Percentiles rank a stretch among this genome's conserved stretches.
Conservation (phyloP, 495 filamentous ascomycete genomes). For the Talaromyces ruber region DNA sequence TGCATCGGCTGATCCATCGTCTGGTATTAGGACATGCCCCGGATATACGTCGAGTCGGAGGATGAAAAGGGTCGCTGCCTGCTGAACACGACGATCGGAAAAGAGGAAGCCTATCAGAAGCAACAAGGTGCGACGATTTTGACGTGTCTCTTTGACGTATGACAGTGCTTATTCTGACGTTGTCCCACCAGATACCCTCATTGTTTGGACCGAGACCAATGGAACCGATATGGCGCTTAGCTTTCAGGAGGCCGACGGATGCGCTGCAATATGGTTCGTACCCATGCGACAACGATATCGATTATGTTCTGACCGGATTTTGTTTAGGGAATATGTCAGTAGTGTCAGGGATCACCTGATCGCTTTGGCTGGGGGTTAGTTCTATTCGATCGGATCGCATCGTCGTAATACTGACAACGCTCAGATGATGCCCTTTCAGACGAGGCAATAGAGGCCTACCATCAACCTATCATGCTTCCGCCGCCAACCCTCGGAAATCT, state of each 20-base stretch:
- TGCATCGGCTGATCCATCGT: conserved; percentile 1
- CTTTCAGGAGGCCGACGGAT: conserved; percentile 96
- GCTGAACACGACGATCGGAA: conserved; percentile 79
- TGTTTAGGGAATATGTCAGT: conserved; percentile 82
- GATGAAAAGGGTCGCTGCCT: conserved; percentile 76
- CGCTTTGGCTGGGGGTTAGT: conserved; percentile 43
- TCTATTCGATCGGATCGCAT: background rate
- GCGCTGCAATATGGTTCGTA: conserved; percentile 77
- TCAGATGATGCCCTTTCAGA: conserved; percentile 87
- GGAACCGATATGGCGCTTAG: conserved; percentile 95
- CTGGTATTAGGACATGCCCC: conserved; percentile 63
- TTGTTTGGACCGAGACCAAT: conserved; percentile 90
- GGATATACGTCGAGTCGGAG: conserved; percentile 88
- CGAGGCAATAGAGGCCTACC: conserved; percentile 61
- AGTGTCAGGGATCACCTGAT: conserved; percentile 65
- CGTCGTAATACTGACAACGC: background rate
- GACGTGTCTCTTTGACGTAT: conserved; percentile 6
- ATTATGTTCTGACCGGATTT: conserved; percentile 9
- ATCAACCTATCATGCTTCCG: conserved; percentile 65
- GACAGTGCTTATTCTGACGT: conserved; percentile 16
- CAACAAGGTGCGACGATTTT: conserved; percentile 67
- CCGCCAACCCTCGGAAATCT: conserved; percentile 71
- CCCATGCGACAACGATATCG: conserved; percentile 2
- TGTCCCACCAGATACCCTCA: conserved; percentile 69
- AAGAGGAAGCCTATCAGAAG: conserved; percentile 96